Percentiles rank a stretch among this genome's conserved stretches.
Evolutionary conservation across 1,284 basidiomycete species (phyloP).

Genomic region (Stygiomarasmius scandens): DNA sequence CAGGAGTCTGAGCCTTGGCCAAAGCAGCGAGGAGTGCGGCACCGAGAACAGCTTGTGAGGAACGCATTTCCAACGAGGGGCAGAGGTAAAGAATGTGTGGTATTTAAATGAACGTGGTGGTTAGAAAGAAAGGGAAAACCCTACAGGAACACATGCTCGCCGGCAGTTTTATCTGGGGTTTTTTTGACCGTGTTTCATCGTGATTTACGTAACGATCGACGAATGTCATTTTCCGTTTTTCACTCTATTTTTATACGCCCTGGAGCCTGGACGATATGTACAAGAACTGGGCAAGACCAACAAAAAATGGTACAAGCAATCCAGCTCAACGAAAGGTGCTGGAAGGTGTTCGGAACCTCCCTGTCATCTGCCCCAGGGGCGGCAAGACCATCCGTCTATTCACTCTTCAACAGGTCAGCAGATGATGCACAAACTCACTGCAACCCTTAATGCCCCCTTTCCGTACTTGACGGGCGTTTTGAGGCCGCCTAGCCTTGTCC

Average conservation of each 20-base stretch:
- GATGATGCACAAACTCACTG: slow-evolving; percentile 2
- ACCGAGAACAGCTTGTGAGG: slow-evolving; percentile 1
- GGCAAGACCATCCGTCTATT: too few species aligned
- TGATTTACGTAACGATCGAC: background rate
- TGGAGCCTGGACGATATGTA: too few species aligned
- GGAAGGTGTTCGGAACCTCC: too few species aligned
- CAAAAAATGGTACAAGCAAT: too few species aligned
- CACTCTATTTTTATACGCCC: too few species aligned
- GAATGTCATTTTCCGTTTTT: background rate
- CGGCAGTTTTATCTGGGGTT: background rate
- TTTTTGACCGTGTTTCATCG: background rate
- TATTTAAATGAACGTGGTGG: background rate
- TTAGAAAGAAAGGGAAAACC: background rate
- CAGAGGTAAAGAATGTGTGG: background rate
- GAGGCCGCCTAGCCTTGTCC: too few species aligned
- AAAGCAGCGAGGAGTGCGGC: slow-evolving; percentile 9
- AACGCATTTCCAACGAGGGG: slow-evolving; percentile 1
- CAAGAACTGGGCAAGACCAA: too few species aligned
- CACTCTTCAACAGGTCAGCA: too few species aligned
- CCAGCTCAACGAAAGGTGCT: too few species aligned
- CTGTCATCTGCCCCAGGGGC: too few species aligned
- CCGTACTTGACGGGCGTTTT: too few species aligned
- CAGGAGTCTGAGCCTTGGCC: slow-evolving; percentile 11
- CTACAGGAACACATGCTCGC: background rate
- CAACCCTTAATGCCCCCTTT: too few species aligned